Evolutionary conservation across 768 basidiomycete species (phyloP), one percentile per base, ranked within the genome.

Genomic region (Mycena alexandri): DNA sequence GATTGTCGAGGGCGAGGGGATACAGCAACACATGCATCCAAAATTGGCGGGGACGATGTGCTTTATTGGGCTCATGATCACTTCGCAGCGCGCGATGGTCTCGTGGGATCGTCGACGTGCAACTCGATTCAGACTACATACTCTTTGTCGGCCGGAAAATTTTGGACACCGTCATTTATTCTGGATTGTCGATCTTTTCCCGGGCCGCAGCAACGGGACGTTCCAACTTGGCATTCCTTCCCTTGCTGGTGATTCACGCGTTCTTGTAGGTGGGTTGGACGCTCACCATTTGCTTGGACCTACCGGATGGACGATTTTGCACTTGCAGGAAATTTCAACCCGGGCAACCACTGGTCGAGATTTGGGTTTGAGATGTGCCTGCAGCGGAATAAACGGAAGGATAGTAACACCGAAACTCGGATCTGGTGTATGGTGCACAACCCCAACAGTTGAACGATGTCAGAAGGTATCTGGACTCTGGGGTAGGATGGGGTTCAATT

Each of bases 61-160:
- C 76, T 80, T 81, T 34, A 79, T n/a, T n/a, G n/a, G n/a, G n/a
- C n/a, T n/a, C n/a, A n/a, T n/a, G 79, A 76, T 74, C 79, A 81
- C 78, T 80, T 80, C 77, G 79, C 78, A 77, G 77, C 76, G 63
- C 73, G 69, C 68, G 46, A 24, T 58, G 42, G 41, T 55, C 46
- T 42, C 61, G 36, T 29, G 25, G 55, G 59, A 42, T 41, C 51
- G 38, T 50, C n/a, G n/a, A n/a, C 21, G 60, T 55, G 74, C 67
- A 82, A 81, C 80, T 80, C 80, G 77, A 81, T 82, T 83, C 81
- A 83, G 82, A 83, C 79, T n/a, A n/a, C n/a, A n/a, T 83, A 81
- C 74, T 81, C 81, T 80, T 74, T 68, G 77, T 75, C 80, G 80
- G 79, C 77, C 75, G n/a, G 76, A 47, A 73, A 72, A 71, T 71